phyloP scores from a whole-genome alignment of 2,329 filamentous ascomycete species.

The Botrytis galanthina region DNA sequence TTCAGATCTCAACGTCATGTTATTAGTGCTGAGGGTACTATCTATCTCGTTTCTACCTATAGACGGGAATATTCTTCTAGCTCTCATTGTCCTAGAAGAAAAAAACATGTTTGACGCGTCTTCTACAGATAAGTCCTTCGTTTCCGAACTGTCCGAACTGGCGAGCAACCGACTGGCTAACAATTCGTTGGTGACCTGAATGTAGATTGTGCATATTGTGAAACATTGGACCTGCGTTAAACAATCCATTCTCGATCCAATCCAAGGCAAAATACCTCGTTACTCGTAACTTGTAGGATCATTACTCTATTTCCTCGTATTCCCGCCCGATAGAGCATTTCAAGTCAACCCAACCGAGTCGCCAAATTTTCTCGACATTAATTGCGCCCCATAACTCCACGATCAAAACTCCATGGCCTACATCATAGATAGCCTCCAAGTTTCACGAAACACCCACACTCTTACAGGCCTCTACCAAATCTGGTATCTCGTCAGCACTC shows the following conservation, averaged over 20 bases:
- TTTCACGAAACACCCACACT: constrained; percentile 18
- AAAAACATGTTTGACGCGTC: background rate
- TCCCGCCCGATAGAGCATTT: background rate
- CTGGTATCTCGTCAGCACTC: constrained; percentile 53
- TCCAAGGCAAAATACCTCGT: background rate
- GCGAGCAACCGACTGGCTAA: constrained; percentile 4
- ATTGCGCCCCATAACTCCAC: background rate
- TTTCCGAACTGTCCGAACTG: background rate
- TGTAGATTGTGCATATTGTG: background rate
- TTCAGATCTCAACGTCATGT: background rate
- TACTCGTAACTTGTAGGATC: background rate
- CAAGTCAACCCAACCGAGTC: background rate
- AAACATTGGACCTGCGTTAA: background rate
- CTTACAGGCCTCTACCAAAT: constrained; percentile 50
- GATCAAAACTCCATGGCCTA: background rate
- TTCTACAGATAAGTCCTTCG: background rate
- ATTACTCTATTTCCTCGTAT: background rate
- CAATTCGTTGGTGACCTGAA: background rate
- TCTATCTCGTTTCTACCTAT: background rate
- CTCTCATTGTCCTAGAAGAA: background rate
- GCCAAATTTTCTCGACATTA: background rate
- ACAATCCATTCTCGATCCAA: background rate
- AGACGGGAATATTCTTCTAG: background rate
- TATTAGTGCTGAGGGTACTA: background rate
- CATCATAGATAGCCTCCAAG: background rate